phyloP scores from a whole-genome alignment of 176 grass and related monocot species.

The Miscanthus lutarioriparius region DNA sequence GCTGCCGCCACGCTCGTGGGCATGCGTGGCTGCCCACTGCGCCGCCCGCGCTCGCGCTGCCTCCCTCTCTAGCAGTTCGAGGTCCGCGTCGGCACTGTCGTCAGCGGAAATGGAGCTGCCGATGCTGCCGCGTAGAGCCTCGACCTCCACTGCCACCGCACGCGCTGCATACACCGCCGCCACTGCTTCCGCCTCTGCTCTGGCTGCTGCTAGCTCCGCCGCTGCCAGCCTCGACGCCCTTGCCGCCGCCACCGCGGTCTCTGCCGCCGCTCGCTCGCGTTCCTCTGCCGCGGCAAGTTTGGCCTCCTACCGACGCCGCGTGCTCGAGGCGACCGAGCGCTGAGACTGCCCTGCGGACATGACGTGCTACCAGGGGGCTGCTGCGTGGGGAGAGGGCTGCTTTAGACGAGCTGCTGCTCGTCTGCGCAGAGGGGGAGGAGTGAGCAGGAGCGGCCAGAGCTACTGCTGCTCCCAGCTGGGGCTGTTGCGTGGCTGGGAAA shows the following conservation, averaged over 20 bases:
- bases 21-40: too few species aligned
- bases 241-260: not conserved
- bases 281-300: not conserved
- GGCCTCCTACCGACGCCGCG: not conserved
- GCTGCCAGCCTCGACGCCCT: not conserved
- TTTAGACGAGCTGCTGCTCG: too few species aligned
- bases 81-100: not conserved
- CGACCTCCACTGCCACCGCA: not conserved
- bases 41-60: too few species aligned
- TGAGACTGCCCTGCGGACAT: not conserved
- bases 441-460: too few species aligned
- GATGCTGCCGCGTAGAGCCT: fast-evolving
- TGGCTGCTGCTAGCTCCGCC: not conserved
- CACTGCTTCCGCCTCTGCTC: not conserved
- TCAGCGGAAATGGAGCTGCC: not conserved
- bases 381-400: too few species aligned
- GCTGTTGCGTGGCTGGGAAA: too few species aligned
- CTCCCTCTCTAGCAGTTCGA: too few species aligned
- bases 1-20: too few species aligned
- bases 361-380: not conserved
- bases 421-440: too few species aligned
- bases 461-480: too few species aligned
- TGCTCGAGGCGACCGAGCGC: not conserved
- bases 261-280: too few species aligned
- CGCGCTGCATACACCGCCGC: not conserved